phyloP scores from a whole-genome alignment of 257 asterid genomes.

The Schizonepeta tenuifolia region DNA sequence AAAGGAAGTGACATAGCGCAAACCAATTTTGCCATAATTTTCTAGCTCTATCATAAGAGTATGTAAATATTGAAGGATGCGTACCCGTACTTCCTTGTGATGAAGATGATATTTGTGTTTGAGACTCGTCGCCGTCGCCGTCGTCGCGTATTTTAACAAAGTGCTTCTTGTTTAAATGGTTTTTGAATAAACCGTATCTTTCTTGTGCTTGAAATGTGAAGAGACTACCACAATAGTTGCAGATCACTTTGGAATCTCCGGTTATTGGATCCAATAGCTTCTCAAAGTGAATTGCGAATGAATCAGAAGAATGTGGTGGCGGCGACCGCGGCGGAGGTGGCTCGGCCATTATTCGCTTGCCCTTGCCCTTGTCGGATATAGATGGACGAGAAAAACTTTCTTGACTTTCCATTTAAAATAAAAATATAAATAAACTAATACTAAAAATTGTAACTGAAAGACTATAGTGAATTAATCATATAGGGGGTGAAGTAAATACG shows the following conservation, averaged over 20 bases:
- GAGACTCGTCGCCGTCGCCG: no score
- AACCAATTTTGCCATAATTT: neutral
- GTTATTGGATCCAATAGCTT: neutral
- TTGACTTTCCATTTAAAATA: neutral
- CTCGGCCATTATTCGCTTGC: neutral
- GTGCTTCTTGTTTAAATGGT: neutral
- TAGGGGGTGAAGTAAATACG: no score
- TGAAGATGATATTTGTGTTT: neutral
- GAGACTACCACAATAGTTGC: neutral
- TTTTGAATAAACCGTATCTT: neutral
- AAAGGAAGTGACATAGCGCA: neutral
- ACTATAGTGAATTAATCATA: no score
- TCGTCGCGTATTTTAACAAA: neutral
- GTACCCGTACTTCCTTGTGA: conserved; percentile 3
- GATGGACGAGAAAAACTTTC: neutral
- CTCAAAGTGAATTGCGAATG: neutral
- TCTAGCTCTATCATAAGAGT: neutral
- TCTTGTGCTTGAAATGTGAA: neutral
- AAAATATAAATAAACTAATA: no score
- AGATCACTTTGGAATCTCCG: neutral
- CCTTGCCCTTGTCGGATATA: neutral
- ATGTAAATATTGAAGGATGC: neutral
- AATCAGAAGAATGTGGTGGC: neutral
- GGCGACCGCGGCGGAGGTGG: neutral
- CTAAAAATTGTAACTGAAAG: no score